phyloP scores from a whole-genome alignment of 2,329 filamentous ascomycete genomes.

The Thelonectria rubi region DNA sequence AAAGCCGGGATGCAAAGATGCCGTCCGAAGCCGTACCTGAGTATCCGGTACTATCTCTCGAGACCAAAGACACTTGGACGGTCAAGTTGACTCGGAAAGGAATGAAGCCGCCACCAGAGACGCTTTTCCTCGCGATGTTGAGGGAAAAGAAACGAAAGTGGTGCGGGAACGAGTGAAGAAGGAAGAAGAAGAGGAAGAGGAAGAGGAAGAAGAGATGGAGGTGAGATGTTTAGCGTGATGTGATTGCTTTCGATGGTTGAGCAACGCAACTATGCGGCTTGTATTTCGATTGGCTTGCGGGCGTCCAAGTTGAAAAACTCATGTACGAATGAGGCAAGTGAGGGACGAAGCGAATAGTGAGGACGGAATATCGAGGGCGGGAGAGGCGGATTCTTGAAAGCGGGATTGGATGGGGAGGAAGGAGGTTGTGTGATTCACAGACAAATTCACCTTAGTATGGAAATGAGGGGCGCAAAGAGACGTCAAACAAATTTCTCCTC shows the following conservation, averaged over 20 bases:
- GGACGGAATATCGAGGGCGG: background rate
- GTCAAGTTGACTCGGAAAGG: background rate
- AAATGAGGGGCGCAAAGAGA: too few species aligned
- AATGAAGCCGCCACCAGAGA: background rate
- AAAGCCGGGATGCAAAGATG: background rate
- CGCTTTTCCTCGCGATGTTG: background rate
- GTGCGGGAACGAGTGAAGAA: background rate
- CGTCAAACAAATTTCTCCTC: too few species aligned
- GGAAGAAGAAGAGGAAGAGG: background rate
- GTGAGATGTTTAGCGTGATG: background rate
- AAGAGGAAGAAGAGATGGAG: background rate
- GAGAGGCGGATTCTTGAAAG: too few species aligned
- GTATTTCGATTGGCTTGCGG: slow-evolving; percentile 3
- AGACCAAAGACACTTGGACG: too few species aligned
- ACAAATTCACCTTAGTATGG: too few species aligned
- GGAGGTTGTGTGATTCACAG: background rate
- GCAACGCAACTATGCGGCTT: background rate
- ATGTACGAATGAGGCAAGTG: too few species aligned
- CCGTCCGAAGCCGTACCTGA: too few species aligned
- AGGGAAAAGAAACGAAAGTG: background rate
- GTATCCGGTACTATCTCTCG: too few species aligned
- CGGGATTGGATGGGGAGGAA: background rate
- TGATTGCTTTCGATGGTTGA: background rate
- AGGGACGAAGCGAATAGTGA: background rate
- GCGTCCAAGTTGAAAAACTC: background rate